Percentiles rank a stretch among this genome's conserved stretches.
Conservation (phyloP, 2,329 filamentous ascomycete genomes). For the Spiromastix sp. region DNA sequence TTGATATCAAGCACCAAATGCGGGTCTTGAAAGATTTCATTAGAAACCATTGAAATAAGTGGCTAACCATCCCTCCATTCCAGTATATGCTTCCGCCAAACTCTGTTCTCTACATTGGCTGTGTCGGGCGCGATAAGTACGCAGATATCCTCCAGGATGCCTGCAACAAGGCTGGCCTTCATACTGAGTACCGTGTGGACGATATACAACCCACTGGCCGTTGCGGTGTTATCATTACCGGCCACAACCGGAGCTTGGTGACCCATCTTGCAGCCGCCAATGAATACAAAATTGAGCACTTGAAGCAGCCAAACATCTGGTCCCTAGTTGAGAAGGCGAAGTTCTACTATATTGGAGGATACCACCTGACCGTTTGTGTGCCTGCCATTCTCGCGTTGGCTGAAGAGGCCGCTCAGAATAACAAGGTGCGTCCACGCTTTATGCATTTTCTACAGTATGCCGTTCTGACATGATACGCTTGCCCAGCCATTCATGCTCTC, state of each 20-base stretch:
- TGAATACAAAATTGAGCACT: constrained; percentile 88
- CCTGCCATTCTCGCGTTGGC: constrained; percentile 82
- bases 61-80: neutral
- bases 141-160: constrained; percentile 78
- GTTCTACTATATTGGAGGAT: constrained; percentile 88
- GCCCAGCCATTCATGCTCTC: constrained; percentile 75
- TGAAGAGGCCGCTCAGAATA: constrained; percentile 74
- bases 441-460: neutral
- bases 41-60: constrained; percentile 8
- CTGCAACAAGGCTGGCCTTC: constrained; percentile 76
- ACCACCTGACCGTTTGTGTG: constrained; percentile 93
- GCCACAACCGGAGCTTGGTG: constrained; percentile 87
- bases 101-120: constrained; percentile 87
- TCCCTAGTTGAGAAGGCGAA: constrained; percentile 78
- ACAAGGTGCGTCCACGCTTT: constrained; percentile 54
- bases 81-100: constrained; percentile 83
- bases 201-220: constrained; percentile 75
- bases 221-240: constrained; percentile 94
- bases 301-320: constrained; percentile 89
- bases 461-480: too few species aligned
- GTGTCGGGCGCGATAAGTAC: constrained; percentile 93
- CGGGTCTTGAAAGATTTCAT: neutral
- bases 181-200: constrained; percentile 91
- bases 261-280: constrained; percentile 95
- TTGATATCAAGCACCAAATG: neutral